A percentile compares a stretch with the other conserved stretches of the same genome.
These are phyloP conservation scores for Hypoxylon fragiforme DNA, from an alignment of 495 filamentous ascomycete species.

Conservation along the genomic window DNA sequence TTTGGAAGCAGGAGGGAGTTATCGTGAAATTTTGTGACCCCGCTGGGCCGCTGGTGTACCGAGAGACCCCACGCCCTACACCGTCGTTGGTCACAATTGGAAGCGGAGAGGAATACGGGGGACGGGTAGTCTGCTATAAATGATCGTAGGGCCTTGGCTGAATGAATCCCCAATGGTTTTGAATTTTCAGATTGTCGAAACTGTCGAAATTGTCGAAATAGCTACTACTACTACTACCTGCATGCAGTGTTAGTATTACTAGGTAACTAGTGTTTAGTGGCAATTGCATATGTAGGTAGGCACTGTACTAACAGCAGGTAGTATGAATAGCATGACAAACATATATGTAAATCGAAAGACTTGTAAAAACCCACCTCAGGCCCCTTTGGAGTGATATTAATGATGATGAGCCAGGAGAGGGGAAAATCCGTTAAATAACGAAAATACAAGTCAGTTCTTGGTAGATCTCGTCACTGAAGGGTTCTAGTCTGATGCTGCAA, in stretches of 20 bases:
- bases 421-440: constrained; percentile 7
- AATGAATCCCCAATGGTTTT: not conserved
- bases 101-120: constrained; percentile 18
- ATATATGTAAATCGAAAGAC: no score
- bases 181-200: constrained; percentile 7
- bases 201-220: constrained; percentile 6
- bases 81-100: constrained; percentile 13
- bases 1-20: constrained; percentile 28
- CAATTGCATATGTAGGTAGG: no score
- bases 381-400: no score
- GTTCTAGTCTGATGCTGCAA: no score
- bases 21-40: constrained; percentile 31
- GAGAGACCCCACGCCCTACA: constrained; percentile 25
- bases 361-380: no score
- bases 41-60: constrained; percentile 10
- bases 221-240: no score
- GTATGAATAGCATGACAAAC: no score
- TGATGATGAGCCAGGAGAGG: constrained; percentile 6
- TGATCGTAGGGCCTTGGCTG: constrained; percentile 15
- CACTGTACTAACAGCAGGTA: no score
- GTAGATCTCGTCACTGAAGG: constrained; percentile 4
- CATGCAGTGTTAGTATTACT: no score
- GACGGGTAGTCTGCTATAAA: not conserved
- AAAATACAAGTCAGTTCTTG: not conserved
- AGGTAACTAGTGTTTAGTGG: no score